Evolutionary conservation across 176 grass and related monocot species (phyloP).

Genomic region (Aechmea fasciata): DNA sequence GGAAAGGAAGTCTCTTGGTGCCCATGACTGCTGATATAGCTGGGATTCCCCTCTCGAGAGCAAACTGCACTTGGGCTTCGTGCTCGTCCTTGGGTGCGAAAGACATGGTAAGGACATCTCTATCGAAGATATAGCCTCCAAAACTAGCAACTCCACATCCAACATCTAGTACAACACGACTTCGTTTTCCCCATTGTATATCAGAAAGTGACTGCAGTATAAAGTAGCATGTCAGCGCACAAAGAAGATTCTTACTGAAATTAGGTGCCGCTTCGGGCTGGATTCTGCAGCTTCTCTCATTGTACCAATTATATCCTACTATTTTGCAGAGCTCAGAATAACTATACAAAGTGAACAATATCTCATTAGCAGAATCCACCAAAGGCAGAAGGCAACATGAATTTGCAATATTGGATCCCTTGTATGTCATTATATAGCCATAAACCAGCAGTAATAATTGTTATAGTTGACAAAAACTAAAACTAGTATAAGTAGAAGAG

Average conservation of each 20-base stretch:
- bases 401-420: too few species aligned
- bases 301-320: too few species aligned
- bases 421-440: too few species aligned
- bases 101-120: conserved; percentile 92
- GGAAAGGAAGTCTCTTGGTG: conserved; percentile 89
- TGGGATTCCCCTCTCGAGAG: conserved; percentile 93
- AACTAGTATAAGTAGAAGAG: neutral
- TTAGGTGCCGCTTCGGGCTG: neutral
- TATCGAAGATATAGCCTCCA: conserved; percentile 96
- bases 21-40: conserved; percentile 99
- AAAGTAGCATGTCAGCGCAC: neutral
- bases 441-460: too few species aligned
- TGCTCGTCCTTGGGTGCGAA: conserved; percentile 99
- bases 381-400: too few species aligned
- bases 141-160: conserved; percentile 98
- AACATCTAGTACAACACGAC: conserved; percentile 79
- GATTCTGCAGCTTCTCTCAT: too few species aligned
- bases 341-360: too few species aligned
- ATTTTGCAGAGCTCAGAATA: too few species aligned
- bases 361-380: too few species aligned
- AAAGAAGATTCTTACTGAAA: neutral
- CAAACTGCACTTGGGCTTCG: conserved; percentile 99
- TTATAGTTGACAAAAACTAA: too few species aligned
- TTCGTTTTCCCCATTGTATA: conserved; percentile 89
- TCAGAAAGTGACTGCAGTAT: conserved; percentile 59